Base-by-base conservation (phyloP, 495 filamentous ascomycete genomes). In the Letharia lupina region DNA sequence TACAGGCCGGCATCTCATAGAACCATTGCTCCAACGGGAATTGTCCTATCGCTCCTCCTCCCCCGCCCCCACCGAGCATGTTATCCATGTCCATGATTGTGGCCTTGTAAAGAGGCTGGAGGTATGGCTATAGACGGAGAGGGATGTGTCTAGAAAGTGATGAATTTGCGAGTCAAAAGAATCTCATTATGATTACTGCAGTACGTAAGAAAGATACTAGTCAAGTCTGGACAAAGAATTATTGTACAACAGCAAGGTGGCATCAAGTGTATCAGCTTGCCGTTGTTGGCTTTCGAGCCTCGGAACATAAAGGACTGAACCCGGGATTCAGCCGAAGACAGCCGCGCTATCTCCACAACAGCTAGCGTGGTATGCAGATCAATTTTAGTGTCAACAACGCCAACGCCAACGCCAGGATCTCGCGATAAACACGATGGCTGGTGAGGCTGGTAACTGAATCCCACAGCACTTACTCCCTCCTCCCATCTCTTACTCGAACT, bases 1-100 rank as follows among this genome's bases (percentile, higher is more conserved):
- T 98, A 72, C 93, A 94, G 33, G 93, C 86, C 3, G 95, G 94
- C 88, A 97, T 96, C 77, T 98, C 93, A 77, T 88, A 96, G 78
- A 96, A 96, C 93, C 94, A 97, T 73, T 92, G 89, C 77, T 96
- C 93, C 11, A 97, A 83, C 35, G 91, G 93, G 70, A 94, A 90
- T 67, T 89, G 87, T 66, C 83, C 85, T 58, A 81, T 76, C 60
- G 81, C 74, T 74, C 79, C 88, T 77, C 77, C 82, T 77, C 77
- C 82, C 58, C 72, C 75, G 50, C 68, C 76, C 66, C 81, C 85
- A 67, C 80, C 84, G 63, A 87, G 80, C 77, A 89, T 84, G 67
- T 85, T 84, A 67, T 89, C 88, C 88, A 91, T 91, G 71, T 72
- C 71, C 71, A 72, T 70, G 58, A 41, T 68, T 33, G 45, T 20